These are phyloP conservation scores for Vanrija sp. DNA, from an alignment of 1,284 basidiomycete genomes.

Conservation along the genomic window DNA sequence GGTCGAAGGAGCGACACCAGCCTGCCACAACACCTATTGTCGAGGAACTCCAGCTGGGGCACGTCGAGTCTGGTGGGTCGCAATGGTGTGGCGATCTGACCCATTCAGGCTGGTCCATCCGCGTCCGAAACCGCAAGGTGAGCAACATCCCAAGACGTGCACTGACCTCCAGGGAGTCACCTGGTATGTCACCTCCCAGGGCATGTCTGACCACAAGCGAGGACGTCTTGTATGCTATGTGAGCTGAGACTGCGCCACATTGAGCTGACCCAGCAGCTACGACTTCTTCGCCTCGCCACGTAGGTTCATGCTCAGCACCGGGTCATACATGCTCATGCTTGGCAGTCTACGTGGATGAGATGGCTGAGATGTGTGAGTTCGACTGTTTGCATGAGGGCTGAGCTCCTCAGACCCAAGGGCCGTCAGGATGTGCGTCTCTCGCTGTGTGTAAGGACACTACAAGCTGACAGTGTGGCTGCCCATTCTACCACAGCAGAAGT, in stretches of 20 bases:
- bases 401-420: conserved; percentile 7
- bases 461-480: too few relatives aligned
- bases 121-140: conserved; percentile 45
- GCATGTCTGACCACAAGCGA: conserved; percentile 19
- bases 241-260: conserved; percentile 4
- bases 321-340: conserved; percentile 1
- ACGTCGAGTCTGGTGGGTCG: conserved; percentile 36
- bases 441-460: background rate
- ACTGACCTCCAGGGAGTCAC: conserved; percentile 31
- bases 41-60: conserved; percentile 44
- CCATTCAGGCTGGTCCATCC: conserved; percentile 32
- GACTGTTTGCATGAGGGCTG: background rate
- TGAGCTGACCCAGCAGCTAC: conserved; percentile 21
- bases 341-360: conserved; percentile 41
- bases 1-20: conserved; percentile 47
- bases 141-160: background rate
- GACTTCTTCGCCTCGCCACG: conserved; percentile 46
- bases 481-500: background rate
- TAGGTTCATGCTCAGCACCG: conserved; percentile 14
- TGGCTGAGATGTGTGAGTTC: conserved; percentile 41
- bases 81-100: background rate
- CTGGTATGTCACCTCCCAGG: conserved; percentile 18
- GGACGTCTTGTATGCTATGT: conserved; percentile 46
- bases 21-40: conserved; percentile 47
- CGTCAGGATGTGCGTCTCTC: conserved; percentile 15